Conservation (phyloP, 441 rosid species). For the Erysimum cheiri region DNA sequence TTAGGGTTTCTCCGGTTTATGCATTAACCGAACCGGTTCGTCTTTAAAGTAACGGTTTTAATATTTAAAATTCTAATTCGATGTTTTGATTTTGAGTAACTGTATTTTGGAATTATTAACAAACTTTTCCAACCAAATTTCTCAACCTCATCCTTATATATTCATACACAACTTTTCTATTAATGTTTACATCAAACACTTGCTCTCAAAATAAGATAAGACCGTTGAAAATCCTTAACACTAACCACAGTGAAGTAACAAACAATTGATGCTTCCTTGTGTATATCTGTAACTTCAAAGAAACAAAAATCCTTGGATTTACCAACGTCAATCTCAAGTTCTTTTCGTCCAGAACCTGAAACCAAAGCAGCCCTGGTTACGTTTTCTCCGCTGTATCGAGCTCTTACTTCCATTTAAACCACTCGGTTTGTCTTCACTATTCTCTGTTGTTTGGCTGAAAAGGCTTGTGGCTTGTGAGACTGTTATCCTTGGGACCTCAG, state of each 20-base stretch:
- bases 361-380: slow-evolving; percentile 56
- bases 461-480: slow-evolving; percentile 36
- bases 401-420: slow-evolving; percentile 44
- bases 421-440: slow-evolving; percentile 36
- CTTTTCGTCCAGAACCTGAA: slow-evolving; percentile 24
- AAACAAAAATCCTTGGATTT: slow-evolving; percentile 25
- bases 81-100: neutral
- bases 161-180: neutral
- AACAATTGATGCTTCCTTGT: slow-evolving; percentile 29
- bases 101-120: neutral
- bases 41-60: neutral
- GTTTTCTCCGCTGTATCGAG: slow-evolving; percentile 38
- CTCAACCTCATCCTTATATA: neutral
- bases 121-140: neutral
- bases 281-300: slow-evolving; percentile 23
- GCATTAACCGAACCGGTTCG: slow-evolving; percentile 27
- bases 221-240: slow-evolving; percentile 15
- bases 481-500: slow-evolving; percentile 42
- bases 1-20: slow-evolving; percentile 22
- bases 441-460: slow-evolving; percentile 29
- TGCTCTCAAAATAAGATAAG: neutral
- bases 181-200: slow-evolving; percentile 14
- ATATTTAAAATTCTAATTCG: neutral
- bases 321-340: slow-evolving; percentile 14
- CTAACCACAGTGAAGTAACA: neutral